Evolutionary conservation across 2,329 filamentous ascomycete genomes (phyloP), one percentile per base, ranked within the genome.

Genomic region (Coniochaeta prunicola): DNA sequence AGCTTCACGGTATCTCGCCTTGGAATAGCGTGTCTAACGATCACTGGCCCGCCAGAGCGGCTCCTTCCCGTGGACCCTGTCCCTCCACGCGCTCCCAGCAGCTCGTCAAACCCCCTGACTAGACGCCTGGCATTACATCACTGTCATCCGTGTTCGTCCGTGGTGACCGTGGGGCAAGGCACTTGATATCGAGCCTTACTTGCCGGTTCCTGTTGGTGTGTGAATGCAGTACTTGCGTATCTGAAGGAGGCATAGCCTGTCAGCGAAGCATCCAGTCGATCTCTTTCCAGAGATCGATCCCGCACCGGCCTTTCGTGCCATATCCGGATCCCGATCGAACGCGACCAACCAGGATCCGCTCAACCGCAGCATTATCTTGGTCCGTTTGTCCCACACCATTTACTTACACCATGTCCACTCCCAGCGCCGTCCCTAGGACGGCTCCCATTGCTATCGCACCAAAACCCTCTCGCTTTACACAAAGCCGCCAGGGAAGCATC

Each of bases 401-500:
- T 67, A 67, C 69, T 62, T 60, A 67, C 71, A 68, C 69, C 73
- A 84, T 84, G 80, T 79, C 82, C 65, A 80, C 77, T 66, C 75
- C 80, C 64, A 76, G 72, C 67, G 72, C 78, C 67, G 76, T 85
- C 70, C 76, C 80, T 63, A 77, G 84, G 72, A 85, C 84, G 74
- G 82, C 82, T 69, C 84, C 84, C 66, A 87, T 87, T 70, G 80
- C 84, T 70, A 87, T 87, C 70, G 84, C 84, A 63, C 82, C 84
- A 64, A 85, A 85, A 70, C 81, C 81, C 62, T 76, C 79, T 62
- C 76, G 73, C 64, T 73, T 69, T 63, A 75, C 69, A 63, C 72
- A 73, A 64, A 76, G 67, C 68, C 77, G 76, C 62, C 79, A 79
- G 64, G 75, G 77, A 66, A 79, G 76, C 69, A 74, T 76, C 67